phyloP scores from a whole-genome alignment of 495 filamentous ascomycete genomes.

The Xylaria curta region DNA sequence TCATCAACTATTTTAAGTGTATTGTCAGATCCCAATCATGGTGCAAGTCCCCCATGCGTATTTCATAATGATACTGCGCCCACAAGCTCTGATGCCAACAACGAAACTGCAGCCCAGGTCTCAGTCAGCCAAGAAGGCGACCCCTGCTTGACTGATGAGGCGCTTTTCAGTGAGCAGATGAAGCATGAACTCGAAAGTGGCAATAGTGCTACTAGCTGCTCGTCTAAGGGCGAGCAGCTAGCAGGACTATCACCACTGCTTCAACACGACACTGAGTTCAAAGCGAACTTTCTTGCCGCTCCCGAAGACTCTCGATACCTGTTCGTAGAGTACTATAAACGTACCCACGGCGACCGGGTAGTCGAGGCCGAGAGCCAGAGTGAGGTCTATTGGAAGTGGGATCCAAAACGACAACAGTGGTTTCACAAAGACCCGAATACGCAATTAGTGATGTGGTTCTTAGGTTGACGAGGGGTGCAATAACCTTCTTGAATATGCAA shows the following conservation, averaged over 20 bases:
- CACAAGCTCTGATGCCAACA: background rate
- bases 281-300: constrained; percentile 6
- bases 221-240: no score
- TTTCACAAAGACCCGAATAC: constrained; percentile 15
- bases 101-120: background rate
- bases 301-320: constrained; percentile 4
- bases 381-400: constrained; percentile 22
- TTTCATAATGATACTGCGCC: background rate
- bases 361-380: background rate
- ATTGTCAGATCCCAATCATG: background rate
- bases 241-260: background rate
- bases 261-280: background rate
- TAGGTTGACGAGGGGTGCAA: background rate
- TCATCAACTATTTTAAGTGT: background rate
- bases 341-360: background rate
- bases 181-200: background rate
- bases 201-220: background rate
- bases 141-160: background rate
- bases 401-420: background rate
- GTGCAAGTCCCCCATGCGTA: background rate
- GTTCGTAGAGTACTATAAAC: constrained; percentile 15
- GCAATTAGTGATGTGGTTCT: constrained; percentile 17
- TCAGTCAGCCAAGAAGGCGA: background rate
- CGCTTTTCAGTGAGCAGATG: background rate
- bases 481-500: background rate